Evolutionary conservation across 257 asterid species (phyloP).

Genomic region (Plectranthus barbatus): DNA sequence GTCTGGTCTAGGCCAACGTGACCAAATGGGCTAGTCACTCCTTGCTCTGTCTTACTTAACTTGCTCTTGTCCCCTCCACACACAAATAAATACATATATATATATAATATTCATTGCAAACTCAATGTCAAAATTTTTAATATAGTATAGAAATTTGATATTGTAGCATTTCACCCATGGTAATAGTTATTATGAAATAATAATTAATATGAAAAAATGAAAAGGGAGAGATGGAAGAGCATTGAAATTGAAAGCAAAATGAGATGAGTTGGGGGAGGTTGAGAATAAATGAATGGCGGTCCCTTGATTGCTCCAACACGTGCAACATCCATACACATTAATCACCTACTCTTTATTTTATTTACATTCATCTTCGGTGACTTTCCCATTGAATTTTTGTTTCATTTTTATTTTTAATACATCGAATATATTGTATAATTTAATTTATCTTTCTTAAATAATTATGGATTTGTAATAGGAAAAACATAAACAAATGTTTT

Average conservation of each 20-base stretch:
- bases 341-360: no score
- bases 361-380: no score
- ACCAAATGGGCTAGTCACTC: no score
- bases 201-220: neutral
- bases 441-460: no score
- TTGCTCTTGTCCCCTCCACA: neutral
- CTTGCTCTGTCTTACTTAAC: conserved; percentile 4
- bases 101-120: neutral
- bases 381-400: no score
- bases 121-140: no score
- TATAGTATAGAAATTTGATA: neutral
- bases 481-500: no score
- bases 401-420: no score
- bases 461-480: no score
- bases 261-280: conserved; percentile 5
- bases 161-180: no score
- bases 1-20: neutral
- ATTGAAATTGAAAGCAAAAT: neutral
- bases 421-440: no score
- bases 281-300: conserved; percentile 25
- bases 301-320: conserved; percentile 25
- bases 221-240: neutral
- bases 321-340: conserved; percentile 14
- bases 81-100: neutral
- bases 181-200: no score